phyloP scores from a whole-genome alignment of 192 early-diverging fungal genomes.

The Backusella mclennaniae region DNA sequence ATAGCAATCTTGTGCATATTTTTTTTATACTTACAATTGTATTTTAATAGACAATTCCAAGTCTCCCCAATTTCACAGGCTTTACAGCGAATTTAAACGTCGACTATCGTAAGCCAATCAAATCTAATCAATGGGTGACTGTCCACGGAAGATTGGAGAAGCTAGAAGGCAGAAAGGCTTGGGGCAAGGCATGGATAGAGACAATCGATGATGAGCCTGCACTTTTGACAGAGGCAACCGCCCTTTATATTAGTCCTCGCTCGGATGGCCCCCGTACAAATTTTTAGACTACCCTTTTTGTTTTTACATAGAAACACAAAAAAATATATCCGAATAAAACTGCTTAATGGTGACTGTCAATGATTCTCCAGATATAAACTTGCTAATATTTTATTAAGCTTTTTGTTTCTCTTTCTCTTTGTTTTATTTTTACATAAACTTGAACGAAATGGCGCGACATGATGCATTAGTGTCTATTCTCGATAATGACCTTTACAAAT shows the following conservation, averaged over 20 bases:
- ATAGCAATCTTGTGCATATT: neutral
- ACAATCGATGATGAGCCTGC: slow-evolving; percentile 11
- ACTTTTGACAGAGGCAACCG: slow-evolving; percentile 26
- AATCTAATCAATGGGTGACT: slow-evolving; percentile 29
- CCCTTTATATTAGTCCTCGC: slow-evolving; percentile 30
- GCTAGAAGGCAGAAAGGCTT: slow-evolving; percentile 32
- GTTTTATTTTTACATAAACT: neutral
- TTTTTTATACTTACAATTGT: neutral
- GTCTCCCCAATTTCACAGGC: slow-evolving; percentile 28
- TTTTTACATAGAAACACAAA: neutral
- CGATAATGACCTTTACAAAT: slow-evolving; percentile 84
- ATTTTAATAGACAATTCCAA: slow-evolving; percentile 12
- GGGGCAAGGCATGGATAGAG: slow-evolving; percentile 30
- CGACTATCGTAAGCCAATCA: slow-evolving; percentile 28
- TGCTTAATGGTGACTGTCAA: neutral
- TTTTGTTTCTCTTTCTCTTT: neutral
- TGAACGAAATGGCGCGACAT: neutral
- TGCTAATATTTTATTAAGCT: neutral
- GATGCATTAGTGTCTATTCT: slow-evolving; percentile 54
- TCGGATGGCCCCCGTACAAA: slow-evolving; percentile 12
- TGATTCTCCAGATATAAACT: neutral
- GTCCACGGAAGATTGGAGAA: slow-evolving; percentile 20
- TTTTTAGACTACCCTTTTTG: neutral
- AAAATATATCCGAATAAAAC: neutral
- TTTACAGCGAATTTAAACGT: slow-evolving; percentile 37